phyloP scores from a whole-genome alignment of 139 green algal genomes.

The Chlorella sp. region DNA sequence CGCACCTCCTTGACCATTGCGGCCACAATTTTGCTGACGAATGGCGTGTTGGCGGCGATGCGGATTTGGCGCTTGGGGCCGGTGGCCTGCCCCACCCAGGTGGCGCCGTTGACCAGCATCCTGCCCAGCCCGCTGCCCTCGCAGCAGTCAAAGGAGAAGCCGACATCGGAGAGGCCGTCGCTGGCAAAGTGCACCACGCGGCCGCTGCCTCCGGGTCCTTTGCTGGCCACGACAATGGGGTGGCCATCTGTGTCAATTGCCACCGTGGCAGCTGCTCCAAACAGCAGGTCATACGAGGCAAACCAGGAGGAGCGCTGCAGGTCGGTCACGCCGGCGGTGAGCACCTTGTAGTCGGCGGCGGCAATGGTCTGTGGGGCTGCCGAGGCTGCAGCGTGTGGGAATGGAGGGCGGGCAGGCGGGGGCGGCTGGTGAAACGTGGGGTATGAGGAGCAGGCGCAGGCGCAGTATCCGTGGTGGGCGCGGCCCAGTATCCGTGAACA shows the following conservation, averaged over 20 bases:
- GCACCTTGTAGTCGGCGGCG: background rate
- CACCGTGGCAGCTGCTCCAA: background rate
- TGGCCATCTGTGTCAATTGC: background rate
- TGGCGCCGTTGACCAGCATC: background rate
- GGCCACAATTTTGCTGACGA: too few relatives aligned
- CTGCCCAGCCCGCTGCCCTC: background rate
- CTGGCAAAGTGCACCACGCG: background rate
- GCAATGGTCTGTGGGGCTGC: background rate
- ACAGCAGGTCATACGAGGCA: background rate
- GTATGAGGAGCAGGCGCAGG: too few relatives aligned
- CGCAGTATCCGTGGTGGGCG: too few relatives aligned
- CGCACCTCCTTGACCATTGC: too few relatives aligned
- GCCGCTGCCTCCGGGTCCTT: too few relatives aligned
- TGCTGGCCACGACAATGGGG: background rate
- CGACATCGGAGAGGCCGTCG: background rate
- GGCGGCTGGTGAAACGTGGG: too few relatives aligned
- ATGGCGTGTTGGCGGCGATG: too few relatives aligned
- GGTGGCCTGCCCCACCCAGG: background rate
- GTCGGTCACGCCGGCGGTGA: background rate
- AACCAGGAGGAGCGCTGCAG: background rate
- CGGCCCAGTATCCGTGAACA: too few relatives aligned
- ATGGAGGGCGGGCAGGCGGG: background rate
- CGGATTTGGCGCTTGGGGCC: too few relatives aligned
- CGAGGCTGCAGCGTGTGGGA: too few relatives aligned
- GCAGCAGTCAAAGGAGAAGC: background rate